Evolutionary conservation across 75 land plant species (phyloP).

Genomic region (Ceratopteris richardii): DNA sequence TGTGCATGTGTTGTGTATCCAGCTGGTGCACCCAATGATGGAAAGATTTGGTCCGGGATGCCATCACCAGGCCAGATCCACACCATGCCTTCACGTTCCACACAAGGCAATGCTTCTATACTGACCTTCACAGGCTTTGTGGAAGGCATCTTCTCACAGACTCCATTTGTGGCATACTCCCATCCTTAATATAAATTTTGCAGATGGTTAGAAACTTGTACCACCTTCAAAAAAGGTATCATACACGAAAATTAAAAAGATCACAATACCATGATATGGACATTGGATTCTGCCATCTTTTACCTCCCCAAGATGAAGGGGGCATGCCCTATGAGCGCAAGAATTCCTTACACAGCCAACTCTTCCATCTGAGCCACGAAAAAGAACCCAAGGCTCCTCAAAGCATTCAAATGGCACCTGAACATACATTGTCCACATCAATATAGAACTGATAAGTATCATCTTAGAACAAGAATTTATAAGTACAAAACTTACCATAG

Average conservation of each 20-base stretch:
- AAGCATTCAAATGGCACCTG: slow-evolving; percentile 92
- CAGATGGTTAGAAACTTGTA: no score
- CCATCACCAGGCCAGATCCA: slow-evolving; percentile 97
- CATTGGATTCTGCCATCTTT: slow-evolving; percentile 86
- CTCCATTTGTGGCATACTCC: slow-evolving; percentile 84
- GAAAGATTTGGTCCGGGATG: slow-evolving; percentile 54
- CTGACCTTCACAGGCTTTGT: slow-evolving; percentile 50
- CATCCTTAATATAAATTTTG: slow-evolving; percentile 54
- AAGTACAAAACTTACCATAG: slow-evolving; percentile 65
- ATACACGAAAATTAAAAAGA: no score
- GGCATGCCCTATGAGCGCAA: slow-evolving; percentile 96
- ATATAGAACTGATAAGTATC: no score
- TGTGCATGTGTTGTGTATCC: slow-evolving; percentile 80
- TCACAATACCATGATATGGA: slow-evolving; percentile 82
- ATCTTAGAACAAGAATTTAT: no score
- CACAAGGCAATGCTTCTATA: slow-evolving; percentile 70
- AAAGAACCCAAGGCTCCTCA: slow-evolving; percentile 90
- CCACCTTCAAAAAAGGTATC: no score
- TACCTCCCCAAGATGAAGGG: slow-evolving; percentile 85
- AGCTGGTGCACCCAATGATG: slow-evolving; percentile 67
- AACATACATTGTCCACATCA: no score
- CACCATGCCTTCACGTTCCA: slow-evolving; percentile 87
- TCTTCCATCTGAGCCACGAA: slow-evolving; percentile 88
- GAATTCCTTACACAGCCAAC: slow-evolving; percentile 88
- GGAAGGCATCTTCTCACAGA: slow-evolving; percentile 97